Conservation (phyloP, 306 rosid genomes). For the Inga laurina region DNA sequence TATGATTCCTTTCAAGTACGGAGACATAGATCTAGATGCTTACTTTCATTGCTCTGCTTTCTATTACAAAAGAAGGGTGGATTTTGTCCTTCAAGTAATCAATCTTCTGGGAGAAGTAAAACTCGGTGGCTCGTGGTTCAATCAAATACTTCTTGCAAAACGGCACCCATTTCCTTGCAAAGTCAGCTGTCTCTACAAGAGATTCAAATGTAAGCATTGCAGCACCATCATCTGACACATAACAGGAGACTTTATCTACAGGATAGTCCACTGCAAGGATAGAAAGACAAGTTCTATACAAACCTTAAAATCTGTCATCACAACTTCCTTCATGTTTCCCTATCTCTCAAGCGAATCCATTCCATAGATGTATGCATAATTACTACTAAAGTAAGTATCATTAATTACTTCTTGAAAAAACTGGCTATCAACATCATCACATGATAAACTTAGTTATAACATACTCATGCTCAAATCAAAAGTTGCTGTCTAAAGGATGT, state of each 20-base stretch:
- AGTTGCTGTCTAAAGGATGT: no score
- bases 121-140: conserved; percentile 98
- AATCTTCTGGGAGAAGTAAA: conserved; percentile 95
- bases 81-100: conserved; percentile 94
- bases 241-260: conserved; percentile 92
- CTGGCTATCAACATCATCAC: no score
- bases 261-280: conserved; percentile 98
- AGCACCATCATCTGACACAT: conserved; percentile 98
- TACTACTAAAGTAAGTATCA: no score
- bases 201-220: conserved; percentile 96
- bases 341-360: conserved; percentile 50
- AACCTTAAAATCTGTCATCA: no score
- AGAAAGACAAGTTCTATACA: no score
- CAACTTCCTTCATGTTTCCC: no score
- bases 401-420: no score
- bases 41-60: conserved; percentile 98
- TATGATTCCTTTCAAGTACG: neutral
- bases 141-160: conserved; percentile 88
- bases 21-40: conserved; percentile 31
- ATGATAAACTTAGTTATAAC: no score
- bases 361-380: rapidly evolving
- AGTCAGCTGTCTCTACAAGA: conserved; percentile 90
- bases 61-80: conserved; percentile 96
- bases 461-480: no score
- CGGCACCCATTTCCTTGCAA: conserved; percentile 95